These are phyloP conservation scores for Coniochaeta sp. DNA, from an alignment of 2,329 filamentous ascomycete genomes.

Conservation along the genomic window DNA sequence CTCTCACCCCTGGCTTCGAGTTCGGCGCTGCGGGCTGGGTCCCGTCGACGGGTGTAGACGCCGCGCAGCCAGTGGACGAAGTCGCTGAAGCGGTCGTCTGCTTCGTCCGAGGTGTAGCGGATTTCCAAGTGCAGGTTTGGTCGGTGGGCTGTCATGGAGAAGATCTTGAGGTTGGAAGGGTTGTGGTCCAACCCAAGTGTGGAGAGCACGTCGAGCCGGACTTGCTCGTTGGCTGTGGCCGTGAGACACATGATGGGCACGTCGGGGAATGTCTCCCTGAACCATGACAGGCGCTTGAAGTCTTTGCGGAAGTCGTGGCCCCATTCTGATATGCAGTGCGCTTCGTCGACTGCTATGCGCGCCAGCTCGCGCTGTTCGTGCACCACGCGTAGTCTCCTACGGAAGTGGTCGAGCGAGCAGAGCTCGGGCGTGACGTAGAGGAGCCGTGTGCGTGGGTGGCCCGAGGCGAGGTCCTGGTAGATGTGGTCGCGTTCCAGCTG, in stretches of 20 bases:
- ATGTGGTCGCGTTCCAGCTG: conserved; percentile 58
- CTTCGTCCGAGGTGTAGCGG: conserved; percentile 69
- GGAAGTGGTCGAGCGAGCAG: conserved; percentile 71
- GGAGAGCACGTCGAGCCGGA: conserved; percentile 74
- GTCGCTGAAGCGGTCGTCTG: conserved; percentile 63
- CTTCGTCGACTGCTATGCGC: conserved; percentile 85
- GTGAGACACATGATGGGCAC: conserved; percentile 91
- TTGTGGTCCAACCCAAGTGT: conserved; percentile 60
- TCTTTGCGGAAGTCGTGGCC: conserved; percentile 94
- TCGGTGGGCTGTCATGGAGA: conserved; percentile 76
- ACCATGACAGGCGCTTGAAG: conserved; percentile 82
- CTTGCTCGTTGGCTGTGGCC: conserved; percentile 76
- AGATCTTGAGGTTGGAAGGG: conserved; percentile 57
- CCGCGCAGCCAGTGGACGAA: conserved; percentile 69
- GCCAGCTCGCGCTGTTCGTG: conserved; percentile 78
- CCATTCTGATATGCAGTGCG: conserved; percentile 97
- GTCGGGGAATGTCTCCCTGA: conserved; percentile 71
- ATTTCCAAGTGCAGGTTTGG: conserved; percentile 89
- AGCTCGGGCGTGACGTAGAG: conserved; percentile 93
- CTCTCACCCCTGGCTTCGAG: conserved; percentile 47
- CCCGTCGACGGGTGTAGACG: conserved; percentile 63
- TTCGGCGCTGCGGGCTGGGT: conserved; percentile 50
- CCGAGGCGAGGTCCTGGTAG: conserved; percentile 74
- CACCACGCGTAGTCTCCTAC: conserved; percentile 63
- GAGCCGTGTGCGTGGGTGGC: conserved; percentile 74